A percentile compares a stretch with the other conserved stretches of the same genome.
Conservation (phyloP, 1,284 basidiomycete species). For the Earliella scabrosa region DNA sequence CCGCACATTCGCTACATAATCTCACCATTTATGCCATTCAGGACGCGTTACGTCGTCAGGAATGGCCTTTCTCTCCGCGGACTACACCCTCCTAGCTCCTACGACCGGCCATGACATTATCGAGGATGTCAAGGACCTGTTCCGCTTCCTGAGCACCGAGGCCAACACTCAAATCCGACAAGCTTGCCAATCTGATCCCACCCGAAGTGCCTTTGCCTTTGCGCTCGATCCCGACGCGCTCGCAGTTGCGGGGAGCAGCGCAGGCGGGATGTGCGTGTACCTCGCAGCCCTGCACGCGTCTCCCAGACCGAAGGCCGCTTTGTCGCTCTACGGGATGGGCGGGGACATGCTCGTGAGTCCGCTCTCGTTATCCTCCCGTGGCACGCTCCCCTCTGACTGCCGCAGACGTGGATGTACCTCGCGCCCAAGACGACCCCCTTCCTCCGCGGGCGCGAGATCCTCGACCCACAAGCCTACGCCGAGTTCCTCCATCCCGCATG, state of each 20-base stretch:
- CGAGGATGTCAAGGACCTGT: slow-evolving; percentile 57
- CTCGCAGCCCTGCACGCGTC: slow-evolving; percentile 55
- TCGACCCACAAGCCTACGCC: slow-evolving; percentile 37
- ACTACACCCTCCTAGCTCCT: slow-evolving; percentile 64
- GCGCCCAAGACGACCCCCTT: slow-evolving; percentile 42
- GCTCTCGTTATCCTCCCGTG: too few species aligned
- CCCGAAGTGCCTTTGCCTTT: slow-evolving; percentile 1
- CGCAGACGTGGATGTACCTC: slow-evolving; percentile 46
- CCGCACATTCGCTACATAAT: not conserved
- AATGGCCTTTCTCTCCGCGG: slow-evolving; percentile 55
- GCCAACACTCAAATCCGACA: slow-evolving; percentile 27
- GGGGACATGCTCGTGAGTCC: slow-evolving; percentile 60
- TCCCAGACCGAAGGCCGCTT: slow-evolving; percentile 55
- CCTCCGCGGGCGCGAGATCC: slow-evolving; percentile 44
- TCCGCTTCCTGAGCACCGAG: slow-evolving; percentile 47
- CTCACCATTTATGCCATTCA: not conserved
- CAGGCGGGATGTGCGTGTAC: slow-evolving; percentile 68
- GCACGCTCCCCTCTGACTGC: too few species aligned
- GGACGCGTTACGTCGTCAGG: slow-evolving; percentile 15
- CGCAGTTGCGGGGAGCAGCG: slow-evolving; percentile 61
- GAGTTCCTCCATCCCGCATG: slow-evolving; percentile 39
- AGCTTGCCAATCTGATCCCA: not conserved
- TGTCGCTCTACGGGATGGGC: slow-evolving; percentile 67
- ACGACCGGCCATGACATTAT: slow-evolving; percentile 59
- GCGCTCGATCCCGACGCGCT: slow-evolving; percentile 48